Percentiles rank a stretch among this genome's conserved stretches.
Conservation (phyloP, 768 basidiomycete species). For the Boletus edulis region DNA sequence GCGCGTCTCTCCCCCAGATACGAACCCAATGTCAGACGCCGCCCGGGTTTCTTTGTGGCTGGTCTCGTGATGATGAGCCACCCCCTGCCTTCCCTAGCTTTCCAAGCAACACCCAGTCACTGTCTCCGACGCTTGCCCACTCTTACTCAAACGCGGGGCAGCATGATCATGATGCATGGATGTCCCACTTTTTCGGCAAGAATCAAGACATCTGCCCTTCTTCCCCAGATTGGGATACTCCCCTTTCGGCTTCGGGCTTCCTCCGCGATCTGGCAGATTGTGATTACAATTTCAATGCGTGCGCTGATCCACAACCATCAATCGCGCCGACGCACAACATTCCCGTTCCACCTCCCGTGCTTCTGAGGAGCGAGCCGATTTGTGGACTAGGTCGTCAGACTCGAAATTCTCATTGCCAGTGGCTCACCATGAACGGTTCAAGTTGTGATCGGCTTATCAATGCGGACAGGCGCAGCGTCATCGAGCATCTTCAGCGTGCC, state of each 20-base stretch:
- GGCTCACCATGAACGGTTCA: slow-evolving; percentile 2
- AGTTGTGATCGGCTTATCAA: background rate
- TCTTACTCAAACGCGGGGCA: background rate
- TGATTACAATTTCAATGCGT: background rate
- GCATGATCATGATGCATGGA: slow-evolving; percentile 2
- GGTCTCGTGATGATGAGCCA: background rate
- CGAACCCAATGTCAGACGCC: background rate
- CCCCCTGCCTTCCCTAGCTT: background rate
- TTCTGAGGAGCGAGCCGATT: background rate
- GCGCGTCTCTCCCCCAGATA: background rate
- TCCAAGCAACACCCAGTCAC: background rate
- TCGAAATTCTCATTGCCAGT: slow-evolving; percentile 7
- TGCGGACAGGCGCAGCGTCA: slow-evolving; percentile 14
- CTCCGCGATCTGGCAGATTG: background rate
- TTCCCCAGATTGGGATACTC: background rate
- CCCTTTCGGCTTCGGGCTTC: background rate
- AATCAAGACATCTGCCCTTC: background rate
- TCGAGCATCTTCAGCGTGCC: slow-evolving; percentile 10
- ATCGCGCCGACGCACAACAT: background rate
- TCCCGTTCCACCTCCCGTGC: background rate
- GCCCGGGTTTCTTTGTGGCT: background rate
- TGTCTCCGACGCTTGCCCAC: background rate
- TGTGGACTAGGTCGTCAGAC: background rate
- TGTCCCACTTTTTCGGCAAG: background rate
- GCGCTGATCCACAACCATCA: background rate